Evolutionary conservation across 345 rosid genomes (phyloP), one percentile per base, ranked within the genome.

Genomic region (Brassica rapa): DNA sequence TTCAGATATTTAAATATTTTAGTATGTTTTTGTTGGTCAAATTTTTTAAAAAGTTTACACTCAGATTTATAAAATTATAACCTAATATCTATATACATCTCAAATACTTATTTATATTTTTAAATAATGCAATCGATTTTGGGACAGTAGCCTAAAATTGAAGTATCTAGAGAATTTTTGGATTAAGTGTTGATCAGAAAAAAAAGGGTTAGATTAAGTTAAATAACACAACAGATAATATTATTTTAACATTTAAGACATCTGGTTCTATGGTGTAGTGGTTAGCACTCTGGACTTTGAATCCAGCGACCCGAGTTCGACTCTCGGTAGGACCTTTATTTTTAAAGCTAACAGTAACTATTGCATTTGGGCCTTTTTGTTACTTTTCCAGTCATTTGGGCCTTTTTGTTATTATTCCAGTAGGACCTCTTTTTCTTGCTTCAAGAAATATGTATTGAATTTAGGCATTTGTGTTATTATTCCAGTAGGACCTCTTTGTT

Each of bases 241-340:
- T 67, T 0, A 0, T 14, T 62, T 15, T 35, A 10, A 11, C 0
- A 0, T 0, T 0, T 0, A 0, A 3, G 1, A 1, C 65, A 73
- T 60, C 57, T 1, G 94, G 92, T 91, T 94, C 90, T 87, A 88
- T 91, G 96, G 98, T 93, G 96, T 91, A 88, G 95, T 91, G 97
- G 99, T 93, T 91, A 93, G 97, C 98, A 93, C 94, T 93, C 89
- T 89, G 98, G 94, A 91, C 93, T 90, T 91, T 90, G 98, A 91
- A 95, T 93, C 98, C 89, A 87, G 97, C 88, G 91, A 90, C 93
- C 94, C 87, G 96, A 92, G 96, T 88, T 91, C 92, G 92, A 93
- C 89, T 91, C 91, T 91, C 94, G 92, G 91, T 89, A 88, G 92
- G 95, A 88, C 89, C 97, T 88, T 0, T 19, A 63, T 59, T 62